Percentiles rank a stretch among this genome's conserved stretches.
Evolutionary conservation across 345 rosid species (phyloP).

Genomic region (Gossypium arboreum): DNA sequence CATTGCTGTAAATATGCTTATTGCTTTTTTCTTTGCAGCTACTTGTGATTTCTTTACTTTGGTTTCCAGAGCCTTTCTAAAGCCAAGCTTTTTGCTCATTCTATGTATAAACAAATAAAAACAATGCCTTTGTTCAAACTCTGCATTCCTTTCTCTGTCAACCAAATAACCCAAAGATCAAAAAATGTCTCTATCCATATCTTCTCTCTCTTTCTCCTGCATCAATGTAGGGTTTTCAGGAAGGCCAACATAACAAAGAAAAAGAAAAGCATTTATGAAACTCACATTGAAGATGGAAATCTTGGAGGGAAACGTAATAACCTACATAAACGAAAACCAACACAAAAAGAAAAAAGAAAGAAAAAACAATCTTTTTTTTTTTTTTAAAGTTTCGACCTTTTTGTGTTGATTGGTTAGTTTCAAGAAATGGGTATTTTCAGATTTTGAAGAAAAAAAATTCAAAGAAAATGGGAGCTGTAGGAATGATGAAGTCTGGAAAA

Average conservation of each 20-base stretch:
- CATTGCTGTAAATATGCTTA: constrained; percentile 45
- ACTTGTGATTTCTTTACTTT: constrained; percentile 23
- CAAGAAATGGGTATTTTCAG: constrained; percentile 11
- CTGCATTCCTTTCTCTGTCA: constrained; percentile 25
- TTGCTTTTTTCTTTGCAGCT: constrained; percentile 38
- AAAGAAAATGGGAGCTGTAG: constrained; percentile 5
- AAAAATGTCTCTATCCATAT: neutral
- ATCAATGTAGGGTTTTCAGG: constrained; percentile 18
- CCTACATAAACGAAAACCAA: constrained; percentile 1
- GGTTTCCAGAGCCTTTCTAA: constrained; percentile 41
- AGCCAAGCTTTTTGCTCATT: constrained; percentile 41
- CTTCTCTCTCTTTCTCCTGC: neutral
- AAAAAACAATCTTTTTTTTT: neutral
- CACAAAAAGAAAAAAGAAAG: neutral
- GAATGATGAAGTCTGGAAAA: constrained; percentile 16
- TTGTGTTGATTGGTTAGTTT: neutral
- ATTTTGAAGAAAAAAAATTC: neutral
- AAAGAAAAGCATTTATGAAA: constrained; percentile 8
- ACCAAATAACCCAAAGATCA: constrained; percentile 20
- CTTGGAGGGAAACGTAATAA: constrained; percentile 10
- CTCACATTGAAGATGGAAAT: constrained; percentile 6
- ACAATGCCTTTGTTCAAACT: neutral
- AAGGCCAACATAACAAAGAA: constrained; percentile 15
- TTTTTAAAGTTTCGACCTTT: neutral
- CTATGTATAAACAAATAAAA: constrained; percentile 15